Percentiles rank a stretch among this genome's conserved stretches.
Conservation (phyloP, 805 yeast species). For the Yueomyces sinensis region DNA sequence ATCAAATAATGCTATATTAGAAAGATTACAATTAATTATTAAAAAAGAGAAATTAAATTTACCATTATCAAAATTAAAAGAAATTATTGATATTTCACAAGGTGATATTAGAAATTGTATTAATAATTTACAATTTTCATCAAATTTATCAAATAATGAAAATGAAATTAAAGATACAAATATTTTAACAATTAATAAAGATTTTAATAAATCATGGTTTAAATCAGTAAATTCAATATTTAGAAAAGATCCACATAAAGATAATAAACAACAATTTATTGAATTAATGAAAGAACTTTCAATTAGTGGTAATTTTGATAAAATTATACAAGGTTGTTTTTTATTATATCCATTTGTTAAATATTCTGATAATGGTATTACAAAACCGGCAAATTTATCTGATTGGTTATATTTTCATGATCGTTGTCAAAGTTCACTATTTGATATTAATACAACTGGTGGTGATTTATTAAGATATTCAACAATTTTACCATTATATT, state of each 20-base stretch:
- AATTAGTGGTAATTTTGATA: constrained; percentile 41
- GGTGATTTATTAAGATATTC: constrained; percentile 41
- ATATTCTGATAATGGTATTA: constrained; percentile 49
- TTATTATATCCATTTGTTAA: constrained; percentile 46
- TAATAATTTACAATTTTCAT: constrained; percentile 61
- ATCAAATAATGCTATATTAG: constrained; percentile 30
- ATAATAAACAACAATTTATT: constrained; percentile 35
- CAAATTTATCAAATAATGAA: constrained; percentile 3
- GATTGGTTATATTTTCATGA: constrained; percentile 77
- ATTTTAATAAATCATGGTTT: constrained; percentile 54
- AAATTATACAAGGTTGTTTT: constrained; percentile 61
- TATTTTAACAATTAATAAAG: constrained; percentile 31
- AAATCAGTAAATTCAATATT: constrained; percentile 50
- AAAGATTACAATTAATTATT: constrained; percentile 39
- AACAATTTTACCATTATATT: constrained; percentile 44
- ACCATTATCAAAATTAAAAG: constrained; percentile 39
- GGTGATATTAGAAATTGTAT: constrained; percentile 81
- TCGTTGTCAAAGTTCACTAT: constrained; percentile 26
- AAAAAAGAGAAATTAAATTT: constrained; percentile 29
- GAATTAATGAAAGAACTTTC: constrained; percentile 34
- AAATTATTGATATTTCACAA: constrained; percentile 56
- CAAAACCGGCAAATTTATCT: constrained; percentile 45
- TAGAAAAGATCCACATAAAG: constrained; percentile 32
- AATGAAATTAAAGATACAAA: constrained; percentile 3
- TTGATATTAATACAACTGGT: constrained; percentile 4